Evolutionary conservation across 768 basidiomycete genomes (phyloP).

Genomic region (Suillus bovinus): DNA sequence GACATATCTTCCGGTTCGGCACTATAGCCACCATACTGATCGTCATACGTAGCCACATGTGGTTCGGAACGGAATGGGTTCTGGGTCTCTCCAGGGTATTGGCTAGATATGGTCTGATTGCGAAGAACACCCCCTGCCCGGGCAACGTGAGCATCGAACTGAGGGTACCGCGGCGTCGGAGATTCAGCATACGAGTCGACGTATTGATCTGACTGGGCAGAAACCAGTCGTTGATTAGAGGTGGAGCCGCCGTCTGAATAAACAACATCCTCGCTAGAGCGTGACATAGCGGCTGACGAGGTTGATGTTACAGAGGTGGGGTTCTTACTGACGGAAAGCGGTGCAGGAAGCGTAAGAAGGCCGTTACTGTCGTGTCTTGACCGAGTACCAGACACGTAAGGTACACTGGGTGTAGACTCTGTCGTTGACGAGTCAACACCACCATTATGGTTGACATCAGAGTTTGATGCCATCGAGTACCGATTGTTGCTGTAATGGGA

Average conservation of each 20-base stretch:
- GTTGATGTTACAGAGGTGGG: slow-evolving; percentile 43
- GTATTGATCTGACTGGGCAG: slow-evolving; percentile 37
- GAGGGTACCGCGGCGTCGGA: slow-evolving; percentile 23
- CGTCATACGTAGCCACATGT: slow-evolving; percentile 41
- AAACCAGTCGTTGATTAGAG: slow-evolving; percentile 46
- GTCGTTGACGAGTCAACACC: slow-evolving; percentile 59
- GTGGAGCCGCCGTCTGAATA: slow-evolving; percentile 36
- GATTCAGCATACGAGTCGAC: slow-evolving; percentile 24
- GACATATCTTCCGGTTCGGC: slow-evolving; percentile 39
- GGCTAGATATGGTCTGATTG: slow-evolving; percentile 36
- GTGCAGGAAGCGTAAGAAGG: slow-evolving; percentile 73
- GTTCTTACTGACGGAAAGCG: slow-evolving; percentile 60
- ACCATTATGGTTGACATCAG: slow-evolving; percentile 65
- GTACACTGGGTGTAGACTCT: slow-evolving; percentile 47
- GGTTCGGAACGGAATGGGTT: slow-evolving; percentile 61
- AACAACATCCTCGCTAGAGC: slow-evolving; percentile 45
- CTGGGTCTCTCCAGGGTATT: slow-evolving; percentile 47
- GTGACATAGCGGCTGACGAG: slow-evolving; percentile 44
- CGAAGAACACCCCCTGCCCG: slow-evolving; percentile 42
- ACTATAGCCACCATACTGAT: slow-evolving; percentile 32
- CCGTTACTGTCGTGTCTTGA: slow-evolving; percentile 69
- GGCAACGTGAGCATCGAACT: slow-evolving; percentile 43
- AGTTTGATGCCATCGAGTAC: slow-evolving; percentile 77
- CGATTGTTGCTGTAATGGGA: slow-evolving; percentile 43
- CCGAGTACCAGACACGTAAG: slow-evolving; percentile 41